Evolutionary conservation across 2,329 filamentous ascomycete species (phyloP).

Genomic region (Aureobasidium sp.): DNA sequence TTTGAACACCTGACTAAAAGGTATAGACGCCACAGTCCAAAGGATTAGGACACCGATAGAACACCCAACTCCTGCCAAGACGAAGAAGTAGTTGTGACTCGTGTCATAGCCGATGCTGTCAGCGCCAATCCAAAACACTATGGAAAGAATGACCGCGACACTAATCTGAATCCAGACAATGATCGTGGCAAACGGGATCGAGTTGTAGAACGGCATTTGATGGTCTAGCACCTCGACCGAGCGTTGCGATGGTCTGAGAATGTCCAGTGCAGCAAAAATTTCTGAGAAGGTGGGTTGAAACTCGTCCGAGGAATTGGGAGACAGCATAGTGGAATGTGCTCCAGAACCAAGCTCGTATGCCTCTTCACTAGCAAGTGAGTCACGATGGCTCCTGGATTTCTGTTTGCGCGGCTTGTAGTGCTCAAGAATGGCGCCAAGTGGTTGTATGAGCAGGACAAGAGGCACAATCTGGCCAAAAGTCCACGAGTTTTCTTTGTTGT

Average conservation of each 20-base stretch:
- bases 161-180: not conserved
- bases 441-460: slow-evolving; percentile 21
- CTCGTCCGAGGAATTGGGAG: not conserved
- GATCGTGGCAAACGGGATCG: not conserved
- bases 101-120: not conserved
- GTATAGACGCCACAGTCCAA: not conserved
- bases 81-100: not conserved
- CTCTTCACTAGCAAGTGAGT: not conserved
- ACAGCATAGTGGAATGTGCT: not conserved
- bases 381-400: not conserved
- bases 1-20: slow-evolving; percentile 1
- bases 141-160: not conserved
- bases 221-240: not conserved
- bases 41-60: not conserved
- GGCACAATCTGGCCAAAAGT: slow-evolving; percentile 23
- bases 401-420: not conserved
- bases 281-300: not conserved
- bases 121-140: not conserved
- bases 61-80: not conserved
- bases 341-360: not conserved
- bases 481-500: slow-evolving; percentile 14
- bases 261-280: not conserved
- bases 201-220: not conserved
- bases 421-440: slow-evolving; percentile 17
- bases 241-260: not conserved